Base-by-base conservation (phyloP, 208 protist species). In the Trypanosomatidae sp. region DNA sequence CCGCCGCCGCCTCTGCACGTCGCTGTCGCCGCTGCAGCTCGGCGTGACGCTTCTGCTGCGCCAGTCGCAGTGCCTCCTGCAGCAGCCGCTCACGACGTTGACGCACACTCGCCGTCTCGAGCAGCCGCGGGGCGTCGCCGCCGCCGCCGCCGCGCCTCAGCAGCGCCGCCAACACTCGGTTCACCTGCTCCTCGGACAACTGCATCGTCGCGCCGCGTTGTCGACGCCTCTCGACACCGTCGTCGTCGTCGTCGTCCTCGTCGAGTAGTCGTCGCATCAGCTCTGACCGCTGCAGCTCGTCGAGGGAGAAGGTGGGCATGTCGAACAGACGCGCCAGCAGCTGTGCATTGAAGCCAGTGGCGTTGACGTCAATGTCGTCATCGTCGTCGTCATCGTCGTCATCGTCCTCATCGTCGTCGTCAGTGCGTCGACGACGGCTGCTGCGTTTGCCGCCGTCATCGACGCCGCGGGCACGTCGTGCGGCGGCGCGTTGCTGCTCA, bases 291-390 rank as follows among this genome's bases (percentile, higher is more conserved):
- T 78, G 65, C 21, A 81, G 68, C 13, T 66, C 62, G 19, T 78
- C 68, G 1, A 85, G 51, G 20, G 66, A 63, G 51, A 73, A 83
- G 20, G 47, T 49, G 4, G 64, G 27, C 6, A 58, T 58, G 2
- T 24, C 40, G 22, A 75, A 61, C 8, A 84, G 43, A 44, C 74
- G 66, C 11, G 61, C 72, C 10, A 92, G 60, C 21, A 92, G 44
- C 19, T 26, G 53, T 5, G 57, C 53, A 43, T 58, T 53, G 21
- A 75, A 56, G 28, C 58, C 57, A 0, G 65, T 59, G 10, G 63
- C 26, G 30, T 51, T 43, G 11, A 50, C 47, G 15, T 21, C 47
- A 32, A 60, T 56, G 13, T 56, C 56, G 4, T 60, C 71, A 6
- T 72, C 68, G 13, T 56, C 61, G 24, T 54, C 53, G 23, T 60